phyloP scores from a whole-genome alignment of 495 filamentous ascomycete genomes.

The Beverwykella pulmonaria region DNA sequence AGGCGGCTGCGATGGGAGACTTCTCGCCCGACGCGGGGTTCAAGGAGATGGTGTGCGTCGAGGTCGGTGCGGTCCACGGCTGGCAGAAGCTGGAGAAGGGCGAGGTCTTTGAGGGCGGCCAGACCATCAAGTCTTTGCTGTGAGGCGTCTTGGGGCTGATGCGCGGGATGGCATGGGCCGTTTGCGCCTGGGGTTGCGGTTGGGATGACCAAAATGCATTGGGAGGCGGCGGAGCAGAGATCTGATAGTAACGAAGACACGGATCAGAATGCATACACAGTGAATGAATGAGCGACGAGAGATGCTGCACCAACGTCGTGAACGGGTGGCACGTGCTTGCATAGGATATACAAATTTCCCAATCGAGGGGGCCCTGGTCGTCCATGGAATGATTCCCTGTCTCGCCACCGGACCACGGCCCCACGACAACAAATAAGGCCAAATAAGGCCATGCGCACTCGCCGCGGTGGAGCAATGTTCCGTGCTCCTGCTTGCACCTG shows the following conservation, averaged over 20 bases:
- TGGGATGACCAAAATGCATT: background rate
- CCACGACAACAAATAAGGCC: conserved; percentile 24
- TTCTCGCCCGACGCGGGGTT: conserved; percentile 88
- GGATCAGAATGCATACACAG: conserved; percentile 4
- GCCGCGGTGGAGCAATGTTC: conserved; percentile 1
- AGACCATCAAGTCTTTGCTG: conserved; percentile 61
- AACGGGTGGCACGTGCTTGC: conserved; percentile 13
- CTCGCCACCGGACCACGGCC: background rate
- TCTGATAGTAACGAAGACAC: background rate
- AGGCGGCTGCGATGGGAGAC: conserved; percentile 78
- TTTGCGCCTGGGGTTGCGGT: background rate
- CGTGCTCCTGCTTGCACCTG: background rate
- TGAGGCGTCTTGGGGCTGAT: conserved; percentile 6
- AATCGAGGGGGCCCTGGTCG: background rate
- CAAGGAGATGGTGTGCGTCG: conserved; percentile 89
- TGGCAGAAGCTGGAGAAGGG: conserved; percentile 85
- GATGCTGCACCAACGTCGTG: background rate
- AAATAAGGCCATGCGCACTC: conserved; percentile 18
- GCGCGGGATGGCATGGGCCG: too few relatives aligned
- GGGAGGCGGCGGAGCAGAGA: background rate
- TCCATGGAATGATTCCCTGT: background rate
- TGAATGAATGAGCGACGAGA: background rate
- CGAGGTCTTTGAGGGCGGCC: conserved; percentile 87
- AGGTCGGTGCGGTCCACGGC: conserved; percentile 77
- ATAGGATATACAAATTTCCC: background rate